Evolutionary conservation across 83 land plant genomes (phyloP), one percentile per base, ranked within the genome.

Genomic region (Picea abies): DNA sequence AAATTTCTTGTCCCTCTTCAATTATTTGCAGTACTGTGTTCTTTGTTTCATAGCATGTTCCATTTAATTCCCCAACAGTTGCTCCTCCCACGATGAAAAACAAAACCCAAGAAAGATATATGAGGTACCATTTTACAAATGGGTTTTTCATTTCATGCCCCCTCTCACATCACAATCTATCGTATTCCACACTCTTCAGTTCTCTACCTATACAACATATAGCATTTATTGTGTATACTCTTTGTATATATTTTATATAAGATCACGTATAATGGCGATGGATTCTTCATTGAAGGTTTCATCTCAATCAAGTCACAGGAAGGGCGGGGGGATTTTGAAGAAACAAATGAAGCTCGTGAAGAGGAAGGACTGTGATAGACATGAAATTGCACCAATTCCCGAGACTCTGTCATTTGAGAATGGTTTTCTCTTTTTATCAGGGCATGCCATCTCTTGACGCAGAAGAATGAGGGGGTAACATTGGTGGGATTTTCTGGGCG

Each of bases 401-500:
- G 86, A 83, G 15, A 5, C 5, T 26, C 11, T 83, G 17, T 85
- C 86, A 52, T 85, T 83, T 3, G 86, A 85, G 15, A 85, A 85
- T 60, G 86, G 86, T 85, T 85, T 60, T 85, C 35, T 65, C 41
- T 85, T 4, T 82, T 85, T 22, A 83, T 85, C 52, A 23, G 86
- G 44, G 86, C 86, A 35, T 83, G 86, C 61, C 86, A 85, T 80
- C 41, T 83, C 5, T 20, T 85, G 41, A 68, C 86, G 44, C 86
- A 85, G 80, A 60, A 75, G 17, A 85, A 69, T 47, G 80, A 85
- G 11, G 86, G 86, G 2, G 81, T 85, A 3, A 61, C 15, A 19
- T 25, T 85, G 26, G 86, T 85, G 9, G 86, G 86, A 7, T 32
- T 85, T 12, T 80, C 86, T 16, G 86, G 86, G 17, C 86, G 80